phyloP scores from a whole-genome alignment of 768 basidiomycete species.

The Omphalotus guepiniiformis region DNA sequence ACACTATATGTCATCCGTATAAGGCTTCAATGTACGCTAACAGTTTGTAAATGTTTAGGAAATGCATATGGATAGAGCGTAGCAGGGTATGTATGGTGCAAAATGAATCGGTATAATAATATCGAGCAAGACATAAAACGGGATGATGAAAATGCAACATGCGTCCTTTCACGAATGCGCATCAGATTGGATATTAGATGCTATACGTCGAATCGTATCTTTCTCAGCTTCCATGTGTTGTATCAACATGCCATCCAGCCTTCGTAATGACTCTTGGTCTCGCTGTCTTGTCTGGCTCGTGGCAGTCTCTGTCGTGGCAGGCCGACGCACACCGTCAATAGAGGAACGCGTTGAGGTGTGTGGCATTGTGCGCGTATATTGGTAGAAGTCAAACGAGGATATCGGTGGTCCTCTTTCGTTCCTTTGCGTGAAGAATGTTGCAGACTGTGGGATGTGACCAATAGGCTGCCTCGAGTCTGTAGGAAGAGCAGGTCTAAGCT shows the following conservation, averaged over 20 bases:
- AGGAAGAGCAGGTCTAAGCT: neutral
- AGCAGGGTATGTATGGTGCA: too few relatives aligned
- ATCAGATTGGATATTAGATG: too few relatives aligned
- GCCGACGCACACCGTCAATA: neutral
- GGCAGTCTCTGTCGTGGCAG: neutral
- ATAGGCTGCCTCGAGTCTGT: conserved; percentile 45
- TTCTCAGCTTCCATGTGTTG: conserved; percentile 84
- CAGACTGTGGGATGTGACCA: conserved; percentile 41
- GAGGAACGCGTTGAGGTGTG: neutral
- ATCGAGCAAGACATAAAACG: too few relatives aligned
- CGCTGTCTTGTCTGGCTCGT: conserved; percentile 26
- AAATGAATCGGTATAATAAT: too few relatives aligned
- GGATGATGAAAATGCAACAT: too few relatives aligned
- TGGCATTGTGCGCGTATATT: conserved; percentile 31
- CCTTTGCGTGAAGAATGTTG: conserved; percentile 35
- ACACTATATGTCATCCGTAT: too few relatives aligned
- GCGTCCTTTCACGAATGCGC: too few relatives aligned
- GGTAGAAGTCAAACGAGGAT: conserved; percentile 42
- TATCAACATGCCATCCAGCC: conserved; percentile 74
- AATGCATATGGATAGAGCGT: too few relatives aligned
- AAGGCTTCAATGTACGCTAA: too few relatives aligned
- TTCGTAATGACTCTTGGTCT: conserved; percentile 56
- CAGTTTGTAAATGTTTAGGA: too few relatives aligned
- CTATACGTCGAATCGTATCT: conserved; percentile 75
- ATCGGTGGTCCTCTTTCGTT: conserved; percentile 30